Base-by-base conservation (phyloP, 495 filamentous ascomycete species). In the Penicillium flavigenum region DNA sequence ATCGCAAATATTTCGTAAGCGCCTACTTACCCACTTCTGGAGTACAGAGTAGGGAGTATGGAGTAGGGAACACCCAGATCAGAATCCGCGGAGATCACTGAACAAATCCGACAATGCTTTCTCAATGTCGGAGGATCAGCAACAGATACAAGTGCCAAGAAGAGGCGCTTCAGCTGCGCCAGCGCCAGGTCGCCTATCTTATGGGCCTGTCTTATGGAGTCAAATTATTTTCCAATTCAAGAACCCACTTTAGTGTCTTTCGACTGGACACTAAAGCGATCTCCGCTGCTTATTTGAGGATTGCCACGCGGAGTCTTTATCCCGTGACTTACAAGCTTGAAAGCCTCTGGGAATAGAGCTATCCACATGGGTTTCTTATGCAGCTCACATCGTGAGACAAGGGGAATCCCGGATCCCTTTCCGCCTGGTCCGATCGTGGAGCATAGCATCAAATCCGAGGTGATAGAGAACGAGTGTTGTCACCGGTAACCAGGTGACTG, bases 381-480 rank as follows among this genome's bases (percentile, higher is more conserved):
- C 51, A 53, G 20, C 51, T 53, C 53, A 55, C 31, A 47, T 46
- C 9, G 4, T 55, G 53, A 41, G 32, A 32, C 53, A 47, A 36
- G 44, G 27, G 42, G 39, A 26, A 47, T 29, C 22, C 26, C 53
- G 53, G 53, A 38, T 47, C 31, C 53, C 24, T 47, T 55, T 55
- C 53, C 53, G 53, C 32, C 14, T 53, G 42, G 32, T 47, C 53
- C 43, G 53, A 54, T 47, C 42, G 44, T 54, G 52, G 52, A 47
- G 52, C 31, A 38, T 36, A 47, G 31, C 31, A 38, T 46, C 32
- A 39, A 17, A 31, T 42, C 24, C 39, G 19, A 2, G 14, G 41
- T 54, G 51, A 46, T 55, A 47, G 53, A 47, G 22, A 39, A 38
- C 7, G 11, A 38, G 17, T 4, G 19, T 22, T n/a, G 38, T 51